Base-by-base conservation (phyloP, 441 rosid species). In the Pelargonium citronellum region DNA sequence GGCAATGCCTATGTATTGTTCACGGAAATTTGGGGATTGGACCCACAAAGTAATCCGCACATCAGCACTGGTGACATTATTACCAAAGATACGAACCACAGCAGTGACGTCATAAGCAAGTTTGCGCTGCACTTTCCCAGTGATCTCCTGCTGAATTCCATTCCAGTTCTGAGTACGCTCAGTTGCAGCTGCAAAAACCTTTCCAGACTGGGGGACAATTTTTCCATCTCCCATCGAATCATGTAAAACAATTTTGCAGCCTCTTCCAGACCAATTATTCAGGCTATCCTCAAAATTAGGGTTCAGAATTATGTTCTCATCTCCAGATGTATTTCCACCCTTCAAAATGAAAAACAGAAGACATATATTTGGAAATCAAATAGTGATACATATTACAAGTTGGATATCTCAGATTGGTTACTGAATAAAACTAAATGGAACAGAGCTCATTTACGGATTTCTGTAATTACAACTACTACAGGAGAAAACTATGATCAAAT, bases 131-230 rank as follows among this genome's bases (percentile, higher is more conserved):
- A 85, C 84, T 77, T 84, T 86, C 68, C 84, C 90, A 0, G 96
- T 88, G 70, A 94, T 88, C 68, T 94, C 98, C 78, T 94, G 96
- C 80, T 91, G 87, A 72, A 94, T 89, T 22, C 97, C 97, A 51
- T 94, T 91, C 97, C 98, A 94, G 77, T 73, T 83, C 75, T 84
- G 91, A 10, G 89, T 87, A 63, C 97, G 97, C 13, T 78, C 93
- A 27, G 92, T 87, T 49, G 96, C 92, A 60, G 86, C 73, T 69
- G 92, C 97, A 77, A 90, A 91, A 71, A 81, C 77, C 71, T 87
- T 84, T 20, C 97, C 97, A 1, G 87, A 77, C 67, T 73, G 76
- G 2, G 96, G 97, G 10, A 82, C 69, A 64, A 90, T 84, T 76
- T 81, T 90, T 22, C 92, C 92, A 74, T 78, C 89, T 9, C 83